phyloP scores from a whole-genome alignment of 768 basidiomycete genomes.

The Psilocybe cyanescens region DNA sequence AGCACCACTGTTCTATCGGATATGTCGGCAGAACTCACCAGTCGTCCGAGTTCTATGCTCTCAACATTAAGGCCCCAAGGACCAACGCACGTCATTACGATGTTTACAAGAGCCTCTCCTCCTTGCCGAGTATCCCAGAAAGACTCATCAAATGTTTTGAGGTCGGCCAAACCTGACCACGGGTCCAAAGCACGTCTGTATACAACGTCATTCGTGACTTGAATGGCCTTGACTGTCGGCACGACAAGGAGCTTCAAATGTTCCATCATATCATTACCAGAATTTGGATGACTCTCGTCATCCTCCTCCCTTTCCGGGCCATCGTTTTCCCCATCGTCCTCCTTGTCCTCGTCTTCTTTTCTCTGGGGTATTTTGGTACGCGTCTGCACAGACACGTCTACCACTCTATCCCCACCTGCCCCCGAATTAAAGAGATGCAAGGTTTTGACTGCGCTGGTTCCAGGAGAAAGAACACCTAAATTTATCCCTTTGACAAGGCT shows the following conservation, averaged over 20 bases:
- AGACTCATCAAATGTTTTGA: constrained; percentile 55
- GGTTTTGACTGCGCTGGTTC: constrained; percentile 60
- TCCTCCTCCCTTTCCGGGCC: constrained; percentile 17
- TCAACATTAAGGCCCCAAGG: constrained; percentile 62
- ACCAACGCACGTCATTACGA: constrained; percentile 55
- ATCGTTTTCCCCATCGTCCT: constrained; percentile 17
- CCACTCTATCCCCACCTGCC: constrained; percentile 66
- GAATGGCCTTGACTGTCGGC: constrained; percentile 67
- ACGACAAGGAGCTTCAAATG: constrained; percentile 68
- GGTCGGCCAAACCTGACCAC: constrained; percentile 53
- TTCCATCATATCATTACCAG: constrained; percentile 52
- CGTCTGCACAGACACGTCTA: constrained; percentile 85
- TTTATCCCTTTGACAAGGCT: constrained; percentile 75
- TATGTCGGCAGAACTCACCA: constrained; percentile 39
- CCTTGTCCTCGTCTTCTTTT: constrained; percentile 20
- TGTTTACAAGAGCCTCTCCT: constrained; percentile 60
- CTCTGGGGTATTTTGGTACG: constrained; percentile 31
- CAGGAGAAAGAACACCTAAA: constrained; percentile 67
- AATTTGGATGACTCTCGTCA: constrained; percentile 26
- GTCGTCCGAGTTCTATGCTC: constrained; percentile 45
- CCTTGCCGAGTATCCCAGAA: constrained; percentile 55
- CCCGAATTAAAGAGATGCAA: constrained; percentile 66
- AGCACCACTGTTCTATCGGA: background rate
- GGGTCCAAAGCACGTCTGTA: constrained; percentile 51
- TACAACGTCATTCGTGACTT: constrained; percentile 50